These are phyloP conservation scores for Streptanthus diversifolius DNA, from an alignment of 345 rosid genomes.

Conservation along the genomic window DNA sequence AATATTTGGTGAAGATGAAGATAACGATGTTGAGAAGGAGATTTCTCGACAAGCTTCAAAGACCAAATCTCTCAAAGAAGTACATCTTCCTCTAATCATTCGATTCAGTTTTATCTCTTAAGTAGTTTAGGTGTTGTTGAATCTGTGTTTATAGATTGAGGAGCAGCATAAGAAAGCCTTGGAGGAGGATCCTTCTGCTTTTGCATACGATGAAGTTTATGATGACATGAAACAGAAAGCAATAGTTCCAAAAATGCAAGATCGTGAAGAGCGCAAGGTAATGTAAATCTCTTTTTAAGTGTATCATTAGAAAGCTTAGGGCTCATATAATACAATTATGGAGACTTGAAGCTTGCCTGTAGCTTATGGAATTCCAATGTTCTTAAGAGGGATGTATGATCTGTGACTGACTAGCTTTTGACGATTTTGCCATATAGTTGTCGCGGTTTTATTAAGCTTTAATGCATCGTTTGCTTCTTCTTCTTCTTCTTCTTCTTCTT, in stretches of 20 bases:
- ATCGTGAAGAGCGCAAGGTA: slow-evolving; percentile 76
- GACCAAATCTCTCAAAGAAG: slow-evolving; percentile 72
- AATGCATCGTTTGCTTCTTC: neutral
- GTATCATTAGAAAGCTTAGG: neutral
- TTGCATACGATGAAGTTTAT: slow-evolving; percentile 79
- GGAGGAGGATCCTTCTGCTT: slow-evolving; percentile 79
- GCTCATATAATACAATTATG: no score
- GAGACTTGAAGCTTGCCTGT: neutral
- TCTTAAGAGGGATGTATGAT: neutral
- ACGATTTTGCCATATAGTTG: neutral
- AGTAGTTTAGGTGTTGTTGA: neutral
- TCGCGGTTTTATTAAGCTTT: neutral
- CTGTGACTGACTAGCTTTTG: neutral
- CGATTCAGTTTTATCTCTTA: neutral
- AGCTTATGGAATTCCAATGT: neutral
- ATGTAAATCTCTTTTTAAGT: neutral
- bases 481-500: neutral
- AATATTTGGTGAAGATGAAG: slow-evolving; percentile 59
- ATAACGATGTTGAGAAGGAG: slow-evolving; percentile 68
- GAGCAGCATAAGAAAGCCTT: slow-evolving; percentile 81
- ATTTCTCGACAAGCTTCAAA: slow-evolving; percentile 71
- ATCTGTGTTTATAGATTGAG: slow-evolving; percentile 51
- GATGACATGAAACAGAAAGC: slow-evolving; percentile 69
- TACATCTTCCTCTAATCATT: no score
- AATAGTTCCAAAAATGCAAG: slow-evolving; percentile 48